Conservation (phyloP, 2,329 filamentous ascomycete genomes). For the Exophiala bonariae region DNA sequence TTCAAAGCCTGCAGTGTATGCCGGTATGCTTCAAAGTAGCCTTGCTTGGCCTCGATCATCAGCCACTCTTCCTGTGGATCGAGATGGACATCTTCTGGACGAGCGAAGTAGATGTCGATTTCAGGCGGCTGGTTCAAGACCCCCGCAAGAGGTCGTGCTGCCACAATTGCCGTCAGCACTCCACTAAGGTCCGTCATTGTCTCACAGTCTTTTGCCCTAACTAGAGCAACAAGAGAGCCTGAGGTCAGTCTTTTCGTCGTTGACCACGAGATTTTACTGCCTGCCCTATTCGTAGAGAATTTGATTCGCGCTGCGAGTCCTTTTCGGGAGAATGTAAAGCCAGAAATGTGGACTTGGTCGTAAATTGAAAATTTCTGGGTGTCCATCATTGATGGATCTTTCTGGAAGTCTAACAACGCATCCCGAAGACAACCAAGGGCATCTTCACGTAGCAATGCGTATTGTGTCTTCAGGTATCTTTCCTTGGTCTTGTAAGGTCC, state of each 20-base stretch:
- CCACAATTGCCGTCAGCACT: conserved; percentile 66
- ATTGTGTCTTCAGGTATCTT: conserved; percentile 71
- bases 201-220: conserved; percentile 55
- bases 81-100: conserved; percentile 60
- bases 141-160: conserved; percentile 64
- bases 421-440: conserved; percentile 67
- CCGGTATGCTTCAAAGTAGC: conserved; percentile 76
- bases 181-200: conserved; percentile 62
- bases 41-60: conserved; percentile 74
- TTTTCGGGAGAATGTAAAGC: conserved; percentile 61
- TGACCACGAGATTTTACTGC: conserved; percentile 68
- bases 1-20: conserved; percentile 75
- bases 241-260: conserved; percentile 59
- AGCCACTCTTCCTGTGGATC: conserved; percentile 69
- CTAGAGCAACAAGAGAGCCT: conserved; percentile 57
- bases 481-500: conserved; percentile 61
- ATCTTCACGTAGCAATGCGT: conserved; percentile 74
- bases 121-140: conserved; percentile 67
- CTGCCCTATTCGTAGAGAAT: conserved; percentile 67
- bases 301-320: conserved; percentile 68
- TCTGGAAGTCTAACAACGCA: conserved; percentile 60
- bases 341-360: conserved; percentile 68
- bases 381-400: conserved; percentile 59
- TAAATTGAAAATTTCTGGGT: conserved; percentile 63
- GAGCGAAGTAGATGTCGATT: conserved; percentile 73